Base-by-base conservation (phyloP, 75 land plant genomes). In the Pinus taeda region DNA sequence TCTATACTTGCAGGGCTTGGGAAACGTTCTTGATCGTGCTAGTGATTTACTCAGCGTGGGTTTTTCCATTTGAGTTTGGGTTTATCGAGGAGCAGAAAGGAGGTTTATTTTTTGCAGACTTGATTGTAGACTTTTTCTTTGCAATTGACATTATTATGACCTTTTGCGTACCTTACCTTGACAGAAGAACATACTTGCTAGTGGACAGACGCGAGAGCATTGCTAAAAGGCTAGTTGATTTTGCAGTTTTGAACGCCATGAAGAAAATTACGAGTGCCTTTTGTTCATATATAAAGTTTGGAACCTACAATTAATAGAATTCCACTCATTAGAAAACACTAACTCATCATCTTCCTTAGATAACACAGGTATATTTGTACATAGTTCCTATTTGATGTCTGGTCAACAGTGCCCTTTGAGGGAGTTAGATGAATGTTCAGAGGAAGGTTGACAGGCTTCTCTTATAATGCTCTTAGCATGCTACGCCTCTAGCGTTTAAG, bases 401-500 rank as follows among this genome's bases (percentile, higher is more conserved):
- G 71, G 2, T 85, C 87, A 6, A 88, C 90, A 0, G 45, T 88
- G 18, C 90, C 90, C 4, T 75, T 75, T 18, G 87, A 79, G 29
- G 29, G 77, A 29, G 17, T 90, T 42, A 69, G 78, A 33, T 65
- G 81, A 29, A 79, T 90, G 22, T 77, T 88, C 17, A 70, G 36
- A 15, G 59, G 84, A 18, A 53, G 62, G 1, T 58, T 82, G 71
- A 57, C 59, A 77, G 92, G 83, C 49, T 60, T 86, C 18, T 79
- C 81, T 20, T 82, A 82, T 75, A 81, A 83, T 20, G 30, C 81
- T 17, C 87, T 92, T 33, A 86, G 84, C 75, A 83, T 90, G 92
- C 88, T 92, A 37, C 75, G 94, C 30, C 88, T 92, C 14, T 92
- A 92, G 94, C 94, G 94, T 49, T 79, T 92, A 18, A 77, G 91